Evolutionary conservation across 768 basidiomycete genomes (phyloP), one percentile per base, ranked within the genome.

Genomic region (Tylopilus rubrobrunneus): DNA sequence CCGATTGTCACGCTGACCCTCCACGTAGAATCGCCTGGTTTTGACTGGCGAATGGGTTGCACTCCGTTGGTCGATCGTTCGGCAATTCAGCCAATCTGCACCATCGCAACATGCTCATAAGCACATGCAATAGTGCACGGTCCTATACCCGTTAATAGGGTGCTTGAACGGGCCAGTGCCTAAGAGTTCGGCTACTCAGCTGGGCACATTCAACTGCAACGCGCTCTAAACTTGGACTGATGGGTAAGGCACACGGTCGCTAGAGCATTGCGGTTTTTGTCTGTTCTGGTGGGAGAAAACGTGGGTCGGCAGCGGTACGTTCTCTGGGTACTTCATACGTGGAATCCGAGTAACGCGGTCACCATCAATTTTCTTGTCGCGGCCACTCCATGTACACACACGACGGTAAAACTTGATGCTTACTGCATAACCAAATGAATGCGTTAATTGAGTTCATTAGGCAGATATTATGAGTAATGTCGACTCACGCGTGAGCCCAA

Each of bases 101-200:
- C 34, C 34, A 3, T 34, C 34, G 34, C 14, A 34, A 34, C 31
- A 15, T 49, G 44, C 45, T 10, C 39, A 54, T 15, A 53, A 44
- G 27, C 48, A 64, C 27, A 48, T 39, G 9, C 45, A 44, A 19
- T 36, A 33, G 14, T 39, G 28, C 29, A 2, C 14, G 23, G 45
- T 55, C 27, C 48, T 7, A 6, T 63, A 52, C 31, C 51, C 55
- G 1, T 19, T 19, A 19, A 19, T 19, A 19, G 19, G 19, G 19
- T 19, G 19, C 19, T 19, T 61, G 62, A 39, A 39, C 49, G 53
- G 55, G 37, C 21, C 33, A 63, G 51, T 19, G 31, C 51, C 4
- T 29, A 50, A 15, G 54, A 55, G 39, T 59, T 37, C 52, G 34
- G 46, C 49, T 4, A 17, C 46, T 12, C 59, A 63, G 14, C 27